phyloP scores from a whole-genome alignment of 805 yeast genomes.

The Starmerella geochares region DNA sequence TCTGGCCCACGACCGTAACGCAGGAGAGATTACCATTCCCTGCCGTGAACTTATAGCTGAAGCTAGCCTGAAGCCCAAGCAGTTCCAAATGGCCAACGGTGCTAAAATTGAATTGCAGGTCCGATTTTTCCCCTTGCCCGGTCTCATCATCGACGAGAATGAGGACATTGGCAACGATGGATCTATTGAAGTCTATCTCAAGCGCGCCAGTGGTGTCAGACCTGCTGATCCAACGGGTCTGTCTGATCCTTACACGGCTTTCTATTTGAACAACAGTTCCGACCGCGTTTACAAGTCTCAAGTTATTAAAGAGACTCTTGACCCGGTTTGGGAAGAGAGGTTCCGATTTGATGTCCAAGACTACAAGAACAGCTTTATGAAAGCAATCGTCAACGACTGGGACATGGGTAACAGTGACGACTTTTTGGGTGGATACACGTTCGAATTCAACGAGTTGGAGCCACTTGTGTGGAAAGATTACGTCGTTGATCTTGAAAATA shows the following conservation, averaged over 20 bases:
- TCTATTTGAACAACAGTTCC: constrained; percentile 51
- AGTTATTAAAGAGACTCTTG: constrained; percentile 71
- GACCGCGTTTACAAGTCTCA: constrained; percentile 61
- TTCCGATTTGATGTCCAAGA: constrained; percentile 30
- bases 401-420: constrained; percentile 89
- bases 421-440: constrained; percentile 52
- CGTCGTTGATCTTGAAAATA: constrained; percentile 41
- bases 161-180: constrained; percentile 76
- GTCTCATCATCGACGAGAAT: constrained; percentile 51
- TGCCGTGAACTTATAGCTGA: constrained; percentile 29
- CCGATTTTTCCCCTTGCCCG: constrained; percentile 68
- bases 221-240: constrained; percentile 88
- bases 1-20: constrained; percentile 15
- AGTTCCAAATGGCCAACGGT: constrained; percentile 19
- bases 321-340: constrained; percentile 82
- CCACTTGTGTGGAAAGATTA: constrained; percentile 45
- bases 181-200: constrained; percentile 47
- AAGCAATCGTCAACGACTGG: constrained; percentile 68
- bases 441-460: constrained; percentile 49
- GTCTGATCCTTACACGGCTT: constrained; percentile 80
- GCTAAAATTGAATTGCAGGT: constrained; percentile 21
- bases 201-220: constrained; percentile 57
- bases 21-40: constrained; percentile 43
- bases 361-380: constrained; percentile 18
- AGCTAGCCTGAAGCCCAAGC: constrained; percentile 22